Percentiles rank a stretch among this genome's conserved stretches.
These are phyloP conservation scores for Termitomyces sp. DNA, from an alignment of 768 basidiomycete species.

Conservation along the genomic window DNA sequence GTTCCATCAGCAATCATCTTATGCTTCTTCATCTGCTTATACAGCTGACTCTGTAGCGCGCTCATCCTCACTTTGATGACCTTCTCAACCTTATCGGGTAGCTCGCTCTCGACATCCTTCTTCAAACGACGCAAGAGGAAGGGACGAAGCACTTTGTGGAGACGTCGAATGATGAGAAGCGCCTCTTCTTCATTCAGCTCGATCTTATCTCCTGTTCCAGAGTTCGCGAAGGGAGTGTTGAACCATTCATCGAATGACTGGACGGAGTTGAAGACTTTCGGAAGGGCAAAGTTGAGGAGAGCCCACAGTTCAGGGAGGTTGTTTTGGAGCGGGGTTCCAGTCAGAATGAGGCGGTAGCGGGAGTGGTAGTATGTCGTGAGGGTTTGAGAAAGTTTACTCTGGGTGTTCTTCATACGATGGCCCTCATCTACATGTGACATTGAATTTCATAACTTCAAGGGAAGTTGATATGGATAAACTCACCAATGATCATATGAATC, in stretches of 20 bases:
- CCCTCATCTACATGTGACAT: constrained; percentile 66
- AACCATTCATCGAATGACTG: constrained; percentile 99
- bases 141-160: constrained; percentile 93
- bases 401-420: constrained; percentile 97
- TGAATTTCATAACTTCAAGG: not conserved
- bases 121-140: constrained; percentile 91
- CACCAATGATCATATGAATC: constrained; percentile 97
- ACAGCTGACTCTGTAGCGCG: constrained; percentile 85
- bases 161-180: constrained; percentile 90
- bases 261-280: constrained; percentile 97
- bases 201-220: constrained; percentile 97
- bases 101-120: constrained; percentile 93
- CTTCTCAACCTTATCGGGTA: constrained; percentile 98
- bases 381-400: constrained; percentile 83
- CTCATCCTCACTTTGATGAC: constrained; percentile 97
- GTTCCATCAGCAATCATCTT: constrained; percentile 93
- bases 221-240: constrained; percentile 98
- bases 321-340: constrained; percentile 95
- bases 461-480: constrained; percentile 17
- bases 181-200: constrained; percentile 99
- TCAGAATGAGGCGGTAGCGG: constrained; percentile 89
- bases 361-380: constrained; percentile 91
- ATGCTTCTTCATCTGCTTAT: constrained; percentile 97
- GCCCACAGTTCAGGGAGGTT: constrained; percentile 97
- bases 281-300: constrained; percentile 90